phyloP scores from a whole-genome alignment of 2,329 filamentous ascomycete genomes.

The Penicillium freii region DNA sequence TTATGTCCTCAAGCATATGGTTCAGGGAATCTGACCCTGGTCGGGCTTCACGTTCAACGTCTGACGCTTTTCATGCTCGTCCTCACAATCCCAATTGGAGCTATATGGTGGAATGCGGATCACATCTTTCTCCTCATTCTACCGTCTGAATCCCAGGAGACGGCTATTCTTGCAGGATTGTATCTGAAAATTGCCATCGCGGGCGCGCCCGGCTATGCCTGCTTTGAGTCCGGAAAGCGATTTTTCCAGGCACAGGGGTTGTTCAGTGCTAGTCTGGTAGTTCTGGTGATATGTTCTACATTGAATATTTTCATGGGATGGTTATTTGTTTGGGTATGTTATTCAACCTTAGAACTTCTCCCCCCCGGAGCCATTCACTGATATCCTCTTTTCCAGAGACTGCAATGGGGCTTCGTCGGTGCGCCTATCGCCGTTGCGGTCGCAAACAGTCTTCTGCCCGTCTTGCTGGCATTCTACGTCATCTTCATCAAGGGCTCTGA shows the following conservation, averaged over 20 bases:
- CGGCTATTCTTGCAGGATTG: slow-evolving; percentile 65
- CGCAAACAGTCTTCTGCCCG: slow-evolving; percentile 68
- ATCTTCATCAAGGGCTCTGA: slow-evolving; percentile 65
- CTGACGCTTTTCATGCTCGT: slow-evolving; percentile 72
- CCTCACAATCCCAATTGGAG: slow-evolving; percentile 66
- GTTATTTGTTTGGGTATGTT: slow-evolving; percentile 66
- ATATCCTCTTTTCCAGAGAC: slow-evolving; percentile 27
- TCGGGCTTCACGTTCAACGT: slow-evolving; percentile 74
- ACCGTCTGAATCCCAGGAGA: slow-evolving; percentile 59
- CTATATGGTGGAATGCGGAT: slow-evolving; percentile 66
- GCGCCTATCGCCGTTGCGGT: slow-evolving; percentile 72
- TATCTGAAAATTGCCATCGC: slow-evolving; percentile 67
- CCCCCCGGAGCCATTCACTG: not conserved
- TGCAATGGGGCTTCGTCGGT: slow-evolving; percentile 67
- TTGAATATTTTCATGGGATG: slow-evolving; percentile 75
- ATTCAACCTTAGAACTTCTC: not conserved
- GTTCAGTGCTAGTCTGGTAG: slow-evolving; percentile 74
- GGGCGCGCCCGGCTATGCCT: slow-evolving; percentile 69
- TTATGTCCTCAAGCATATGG: slow-evolving; percentile 89
- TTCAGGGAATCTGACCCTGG: slow-evolving; percentile 78
- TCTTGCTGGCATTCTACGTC: slow-evolving; percentile 68
- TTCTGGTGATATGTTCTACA: slow-evolving; percentile 74
- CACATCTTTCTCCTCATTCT: slow-evolving; percentile 62
- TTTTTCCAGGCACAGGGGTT: slow-evolving; percentile 80
- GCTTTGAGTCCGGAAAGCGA: slow-evolving; percentile 74